These are phyloP conservation scores for Phytopythium mirpurense DNA, from an alignment of 352 stramenopile species.

Conservation along the genomic window DNA sequence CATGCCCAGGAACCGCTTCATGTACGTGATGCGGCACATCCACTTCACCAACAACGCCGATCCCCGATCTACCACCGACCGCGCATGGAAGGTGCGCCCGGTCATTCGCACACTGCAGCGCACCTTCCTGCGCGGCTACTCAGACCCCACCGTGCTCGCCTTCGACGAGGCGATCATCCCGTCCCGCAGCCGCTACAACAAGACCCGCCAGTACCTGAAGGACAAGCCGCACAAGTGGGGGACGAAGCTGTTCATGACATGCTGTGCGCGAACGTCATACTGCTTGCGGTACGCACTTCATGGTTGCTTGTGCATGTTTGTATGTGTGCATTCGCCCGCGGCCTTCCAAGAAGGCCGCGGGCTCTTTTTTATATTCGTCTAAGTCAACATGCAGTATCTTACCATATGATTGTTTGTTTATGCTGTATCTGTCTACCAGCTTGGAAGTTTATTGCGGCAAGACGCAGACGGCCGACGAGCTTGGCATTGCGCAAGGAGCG, in stretches of 20 bases:
- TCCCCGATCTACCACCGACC: not conserved
- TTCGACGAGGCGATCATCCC: conserved; percentile 16
- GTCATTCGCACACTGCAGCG: conserved; percentile 11
- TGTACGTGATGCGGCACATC: conserved; percentile 10
- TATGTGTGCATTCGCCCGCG: too few relatives aligned
- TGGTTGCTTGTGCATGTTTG: too few relatives aligned
- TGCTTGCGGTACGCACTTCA: conserved; percentile 13
- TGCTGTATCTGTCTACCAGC: not conserved
- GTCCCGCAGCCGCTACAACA: too few relatives aligned
- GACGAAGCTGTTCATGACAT: conserved; percentile 15
- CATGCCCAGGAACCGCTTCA: conserved; percentile 8
- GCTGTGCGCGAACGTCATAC: conserved; percentile 11
- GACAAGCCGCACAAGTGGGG: conserved; percentile 12
- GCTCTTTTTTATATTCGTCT: not conserved
- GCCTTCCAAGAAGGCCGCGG: not conserved
- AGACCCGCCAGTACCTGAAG: conserved; percentile 12
- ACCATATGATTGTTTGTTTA: not conserved
- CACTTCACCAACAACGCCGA: conserved; percentile 16
- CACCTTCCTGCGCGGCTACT: conserved; percentile 10
- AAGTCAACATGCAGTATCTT: not conserved
- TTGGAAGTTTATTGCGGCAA: not conserved
- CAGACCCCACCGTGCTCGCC: conserved; percentile 6
- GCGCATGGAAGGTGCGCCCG: conserved; percentile 14
- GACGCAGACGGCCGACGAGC: not conserved
- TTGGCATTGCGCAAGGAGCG: not conserved